Percentiles rank a stretch among this genome's conserved stretches.
phyloP scores from a whole-genome alignment of 73 alveolate species.

The Uronychia setigera region DNA sequence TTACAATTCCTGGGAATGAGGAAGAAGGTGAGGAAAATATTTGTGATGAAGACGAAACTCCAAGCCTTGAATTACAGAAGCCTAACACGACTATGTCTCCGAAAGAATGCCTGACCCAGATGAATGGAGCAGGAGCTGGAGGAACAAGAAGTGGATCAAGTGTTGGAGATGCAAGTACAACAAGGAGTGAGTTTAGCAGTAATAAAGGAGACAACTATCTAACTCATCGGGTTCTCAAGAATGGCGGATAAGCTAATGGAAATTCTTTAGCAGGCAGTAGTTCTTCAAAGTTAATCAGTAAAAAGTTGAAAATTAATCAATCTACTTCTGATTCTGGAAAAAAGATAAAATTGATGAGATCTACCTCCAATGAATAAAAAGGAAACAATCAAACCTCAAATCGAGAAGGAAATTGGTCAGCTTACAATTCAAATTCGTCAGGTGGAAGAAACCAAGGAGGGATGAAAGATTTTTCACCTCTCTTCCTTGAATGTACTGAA shows the following conservation, averaged over 20 bases:
- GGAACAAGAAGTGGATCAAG: not conserved
- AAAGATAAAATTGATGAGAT: not conserved
- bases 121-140: no score
- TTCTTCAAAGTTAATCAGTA: not conserved
- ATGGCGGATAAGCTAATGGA: not conserved
- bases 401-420: no score
- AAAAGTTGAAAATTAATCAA: not conserved
- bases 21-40: not conserved
- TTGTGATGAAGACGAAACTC: not conserved
- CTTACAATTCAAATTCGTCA: no score
- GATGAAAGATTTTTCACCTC: not conserved
- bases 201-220: not conserved
- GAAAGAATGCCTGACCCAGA: not conserved
- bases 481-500: not conserved
- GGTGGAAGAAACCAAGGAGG: no score
- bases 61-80: not conserved
- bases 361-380: not conserved
- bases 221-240: no score
- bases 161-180: not conserved
- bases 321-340: not conserved
- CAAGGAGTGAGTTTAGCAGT: constrained; percentile 1
- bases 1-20: no score
- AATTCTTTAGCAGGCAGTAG: not conserved
- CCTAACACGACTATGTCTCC: not conserved
- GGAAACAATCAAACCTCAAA: no score